Conservation (phyloP, 1,284 basidiomycete species). For the Takashimella koratensis region DNA sequence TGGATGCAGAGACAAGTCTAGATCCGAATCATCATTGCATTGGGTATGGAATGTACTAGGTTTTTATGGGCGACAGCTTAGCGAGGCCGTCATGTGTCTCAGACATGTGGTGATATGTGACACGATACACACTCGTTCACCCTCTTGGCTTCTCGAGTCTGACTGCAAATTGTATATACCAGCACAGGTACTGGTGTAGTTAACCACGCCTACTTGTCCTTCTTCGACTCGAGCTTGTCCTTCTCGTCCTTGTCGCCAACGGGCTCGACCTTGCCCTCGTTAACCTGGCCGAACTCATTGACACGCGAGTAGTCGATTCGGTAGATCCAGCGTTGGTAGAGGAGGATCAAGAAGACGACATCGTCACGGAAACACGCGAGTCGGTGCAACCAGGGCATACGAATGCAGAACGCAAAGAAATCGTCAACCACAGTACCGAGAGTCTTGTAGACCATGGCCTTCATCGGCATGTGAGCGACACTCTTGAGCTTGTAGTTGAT, state of each 20-base stretch:
- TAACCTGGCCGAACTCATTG: slow-evolving; percentile 92
- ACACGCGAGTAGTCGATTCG: slow-evolving; percentile 86
- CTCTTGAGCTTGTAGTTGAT: slow-evolving; percentile 96
- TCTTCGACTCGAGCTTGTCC: slow-evolving; percentile 34
- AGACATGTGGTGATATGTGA: no score
- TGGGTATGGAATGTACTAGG: background rate
- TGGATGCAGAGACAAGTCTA: background rate
- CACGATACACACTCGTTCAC: no score
- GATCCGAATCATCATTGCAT: background rate
- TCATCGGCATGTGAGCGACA: slow-evolving; percentile 59
- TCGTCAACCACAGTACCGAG: slow-evolving; percentile 69
- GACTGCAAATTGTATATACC: no score
- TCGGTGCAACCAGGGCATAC: slow-evolving; percentile 89
- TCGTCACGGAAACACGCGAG: slow-evolving; percentile 67
- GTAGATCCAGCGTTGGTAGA: slow-evolving; percentile 84
- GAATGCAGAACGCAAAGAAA: slow-evolving; percentile 71
- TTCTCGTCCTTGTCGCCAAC: slow-evolving; percentile 26
- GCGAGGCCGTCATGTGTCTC: no score
- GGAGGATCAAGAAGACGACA: slow-evolving; percentile 63
- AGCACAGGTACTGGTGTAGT: no score
- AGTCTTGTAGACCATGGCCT: slow-evolving; percentile 94
- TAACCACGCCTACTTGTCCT: slow-evolving; percentile 30
- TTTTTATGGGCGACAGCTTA: no score
- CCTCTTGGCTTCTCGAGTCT: no score
- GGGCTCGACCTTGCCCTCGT: slow-evolving; percentile 41